Evolutionary conservation across 345 rosid species (phyloP).

Genomic region (Sonneratia alba): DNA sequence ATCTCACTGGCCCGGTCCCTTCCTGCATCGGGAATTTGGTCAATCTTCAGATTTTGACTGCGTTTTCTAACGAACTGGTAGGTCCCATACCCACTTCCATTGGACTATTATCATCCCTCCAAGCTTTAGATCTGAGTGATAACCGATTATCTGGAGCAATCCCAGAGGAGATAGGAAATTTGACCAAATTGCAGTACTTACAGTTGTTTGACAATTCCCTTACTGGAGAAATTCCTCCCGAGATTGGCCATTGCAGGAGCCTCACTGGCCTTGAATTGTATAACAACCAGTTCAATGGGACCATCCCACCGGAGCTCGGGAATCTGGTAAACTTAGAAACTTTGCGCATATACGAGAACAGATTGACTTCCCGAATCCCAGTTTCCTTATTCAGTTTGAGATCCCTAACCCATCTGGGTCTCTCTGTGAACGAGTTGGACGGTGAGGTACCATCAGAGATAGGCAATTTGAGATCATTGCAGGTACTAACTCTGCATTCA

Average conservation of each 20-base stretch:
- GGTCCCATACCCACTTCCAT: slow-evolving; percentile 62
- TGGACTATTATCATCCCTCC: slow-evolving; percentile 40
- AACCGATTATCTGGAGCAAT: slow-evolving; percentile 54
- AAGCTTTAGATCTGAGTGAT: slow-evolving; percentile 39
- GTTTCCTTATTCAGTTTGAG: slow-evolving; percentile 40
- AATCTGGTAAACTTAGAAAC: slow-evolving; percentile 37
- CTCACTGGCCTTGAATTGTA: slow-evolving; percentile 48
- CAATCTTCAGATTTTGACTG: slow-evolving; percentile 41
- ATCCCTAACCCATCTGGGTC: slow-evolving; percentile 45
- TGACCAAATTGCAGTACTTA: slow-evolving; percentile 39
- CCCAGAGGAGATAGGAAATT: slow-evolving; percentile 60
- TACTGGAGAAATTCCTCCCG: slow-evolving; percentile 53
- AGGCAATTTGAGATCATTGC: slow-evolving; percentile 44
- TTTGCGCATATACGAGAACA: slow-evolving; percentile 39
- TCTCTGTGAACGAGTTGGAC: slow-evolving; percentile 47
- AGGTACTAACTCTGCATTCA: slow-evolving; percentile 52
- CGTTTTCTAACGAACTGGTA: slow-evolving; percentile 30
- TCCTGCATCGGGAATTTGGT: slow-evolving; percentile 47
- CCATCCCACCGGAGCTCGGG: slow-evolving; percentile 62
- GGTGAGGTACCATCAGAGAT: slow-evolving; percentile 49
- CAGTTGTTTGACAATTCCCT: slow-evolving; percentile 36
- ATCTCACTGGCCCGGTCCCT: slow-evolving; percentile 55
- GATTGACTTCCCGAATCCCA: slow-evolving; percentile 64
- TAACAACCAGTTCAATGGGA: slow-evolving; percentile 42
- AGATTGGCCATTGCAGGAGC: slow-evolving; percentile 44